Evolutionary conservation across 2,329 filamentous ascomycete species (phyloP), one percentile per base, ranked within the genome.

Genomic region (Stenocarpella maydis): DNA sequence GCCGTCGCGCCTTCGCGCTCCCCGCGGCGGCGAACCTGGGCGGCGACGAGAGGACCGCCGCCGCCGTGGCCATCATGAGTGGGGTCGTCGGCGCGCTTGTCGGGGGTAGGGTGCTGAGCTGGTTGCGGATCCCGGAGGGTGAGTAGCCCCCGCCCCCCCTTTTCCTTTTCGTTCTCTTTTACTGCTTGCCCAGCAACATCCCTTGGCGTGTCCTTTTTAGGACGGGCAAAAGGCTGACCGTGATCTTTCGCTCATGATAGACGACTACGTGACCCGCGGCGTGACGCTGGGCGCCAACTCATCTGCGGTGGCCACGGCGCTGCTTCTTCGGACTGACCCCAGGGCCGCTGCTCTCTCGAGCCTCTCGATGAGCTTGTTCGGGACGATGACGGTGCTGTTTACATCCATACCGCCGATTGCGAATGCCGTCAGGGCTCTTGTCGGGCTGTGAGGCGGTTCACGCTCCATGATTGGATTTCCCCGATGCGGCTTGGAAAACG

Each of bases 231-330:
- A 9, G 34, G 10, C 34, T 37, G 9, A 37, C 34, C 34, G 31
- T 12, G 7, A 9, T 37, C 34, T 12, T 7, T 37, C 34, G 43
- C 37, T 73, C 17, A 2, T 43, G 3, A 2, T 58, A 85, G 87
- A 90, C 73, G 88, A 90, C 76, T 90, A 90, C 71, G 87, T 90
- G 41, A 89, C 87, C 1, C 79, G 87, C n/a, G 88, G 88, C 12
- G 86, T 90, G 4, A 87, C 87, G 1, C 76, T 90, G n/a, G 87
- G 88, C 4, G 85, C 85, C 1, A 90, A 89, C 74, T 88, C 86
- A 0, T 87, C 85, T 4, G 88, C 87, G 7, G 86, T 90, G 47
- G 87, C 83, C 1, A 90, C 88, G 4, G 87, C 88, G 0, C 75
- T 89, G 41, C 78, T 90, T 2, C 76, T 90, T 2, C 80, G 82